Conservation (phyloP, 108 stramenopile species). For the Chaetoceros muelleri region DNA sequence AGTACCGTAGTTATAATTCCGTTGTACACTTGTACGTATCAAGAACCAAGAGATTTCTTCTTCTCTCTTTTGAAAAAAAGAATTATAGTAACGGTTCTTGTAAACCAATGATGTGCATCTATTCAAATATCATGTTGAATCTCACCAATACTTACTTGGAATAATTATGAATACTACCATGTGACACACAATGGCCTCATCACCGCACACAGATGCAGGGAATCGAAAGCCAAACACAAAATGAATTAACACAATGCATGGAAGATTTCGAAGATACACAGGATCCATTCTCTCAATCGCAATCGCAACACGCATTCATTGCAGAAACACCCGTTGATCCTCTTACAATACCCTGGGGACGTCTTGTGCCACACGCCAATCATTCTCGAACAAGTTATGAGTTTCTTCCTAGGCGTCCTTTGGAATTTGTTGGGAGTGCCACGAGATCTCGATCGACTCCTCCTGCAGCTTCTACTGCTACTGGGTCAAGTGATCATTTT, state of each 20-base stretch:
- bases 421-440: conserved; percentile 13
- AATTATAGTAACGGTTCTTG: too few relatives aligned
- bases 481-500: not conserved
- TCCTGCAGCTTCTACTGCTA: conserved; percentile 1
- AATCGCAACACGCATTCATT: not conserved
- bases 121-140: too few relatives aligned
- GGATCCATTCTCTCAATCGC: conserved; percentile 1
- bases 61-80: too few relatives aligned
- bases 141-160: too few relatives aligned
- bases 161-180: too few relatives aligned
- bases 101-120: too few relatives aligned
- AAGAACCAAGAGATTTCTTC: too few relatives aligned
- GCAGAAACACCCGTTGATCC: conserved; percentile 33
- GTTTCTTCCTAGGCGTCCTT: conserved; percentile 13
- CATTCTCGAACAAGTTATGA: conserved; percentile 1
- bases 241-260: conserved; percentile 22
- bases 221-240: conserved; percentile 1
- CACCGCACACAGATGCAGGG: too few relatives aligned
- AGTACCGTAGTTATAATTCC: too few relatives aligned
- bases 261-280: conserved; percentile 14
- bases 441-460: not conserved
- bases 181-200: too few relatives aligned
- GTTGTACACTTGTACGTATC: too few relatives aligned
- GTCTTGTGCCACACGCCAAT: conserved; percentile 33
- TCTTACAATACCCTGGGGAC: conserved; percentile 42